Evolutionary conservation across 768 basidiomycete genomes (phyloP), one percentile per base, ranked within the genome.

Genomic region (Tylopilus subfusipes): DNA sequence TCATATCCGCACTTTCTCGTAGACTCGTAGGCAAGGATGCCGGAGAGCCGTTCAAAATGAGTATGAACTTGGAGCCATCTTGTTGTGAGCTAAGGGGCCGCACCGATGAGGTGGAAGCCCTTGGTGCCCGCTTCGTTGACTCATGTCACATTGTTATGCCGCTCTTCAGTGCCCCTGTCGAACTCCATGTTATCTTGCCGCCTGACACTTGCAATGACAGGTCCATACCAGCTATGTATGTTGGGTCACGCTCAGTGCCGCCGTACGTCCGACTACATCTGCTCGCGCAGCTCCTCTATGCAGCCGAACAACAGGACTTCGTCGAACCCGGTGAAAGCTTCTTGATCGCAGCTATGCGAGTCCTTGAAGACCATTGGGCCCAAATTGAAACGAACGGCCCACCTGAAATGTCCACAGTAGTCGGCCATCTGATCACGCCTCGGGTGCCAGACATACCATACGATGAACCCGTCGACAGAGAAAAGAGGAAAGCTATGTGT

Each of bases 221-320:
- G 70, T 63, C 78, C 61, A 54, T 78, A 58, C 81, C 85, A 0
- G 82, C 90, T 0, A 82, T 94, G 72, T 96, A 86, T 66, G 66
- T 96, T 50, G 79, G 85, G 1, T 92, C 90, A 1, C 64, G 73
- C 1, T 78, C 81, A 1, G 75, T 87, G 5, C 82, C 94, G 0
- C 80, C 91, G 2, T 96, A 96, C 68, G 75, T 95, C 52, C 84
- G 91, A 21, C 79, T 96, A 5, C 85, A 95, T 64, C 78, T 97
- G n/a, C 77, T 91, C 31, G 79, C 84, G 5, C 73, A 74, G 24
- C 73, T 93, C 19, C 74, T 93, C n/a, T 50, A 67, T 6, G 80
- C 77, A 11, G 78, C 88, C 68, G 72, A 80, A 48, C 70, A 70
- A 7, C 76, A 75, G 3, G 75, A 78, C 21, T 81, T 90, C 38